Percentiles rank a stretch among this genome's conserved stretches.
phyloP scores from a whole-genome alignment of 2,329 filamentous ascomycete genomes.

The Gyromitra esculenta region DNA sequence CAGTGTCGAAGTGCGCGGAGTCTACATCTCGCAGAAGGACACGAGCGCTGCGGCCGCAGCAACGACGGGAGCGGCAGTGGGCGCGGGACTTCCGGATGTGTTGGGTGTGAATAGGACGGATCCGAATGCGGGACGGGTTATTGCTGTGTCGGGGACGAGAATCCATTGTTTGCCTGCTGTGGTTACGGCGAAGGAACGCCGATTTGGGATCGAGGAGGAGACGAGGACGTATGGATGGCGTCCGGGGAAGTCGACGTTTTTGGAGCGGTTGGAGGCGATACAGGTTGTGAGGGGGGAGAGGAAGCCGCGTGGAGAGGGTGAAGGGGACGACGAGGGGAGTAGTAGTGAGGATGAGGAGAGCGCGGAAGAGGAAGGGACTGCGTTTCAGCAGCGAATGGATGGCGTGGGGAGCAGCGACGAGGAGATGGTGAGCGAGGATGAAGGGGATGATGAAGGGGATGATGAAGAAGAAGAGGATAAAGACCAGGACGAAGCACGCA shows the following conservation, averaged over 20 bases:
- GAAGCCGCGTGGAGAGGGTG: slow-evolving; percentile 24
- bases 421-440: neutral
- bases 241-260: slow-evolving; percentile 31
- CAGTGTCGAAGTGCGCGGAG: slow-evolving; percentile 12
- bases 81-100: neutral
- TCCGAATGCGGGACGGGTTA: slow-evolving; percentile 19
- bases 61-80: slow-evolving; percentile 1
- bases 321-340: neutral
- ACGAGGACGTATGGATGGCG: slow-evolving; percentile 42
- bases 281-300: slow-evolving; percentile 35
- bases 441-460: neutral
- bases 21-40: slow-evolving; percentile 41
- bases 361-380: slow-evolving; percentile 20
- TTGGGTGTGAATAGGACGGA: neutral
- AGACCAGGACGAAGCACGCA: neutral
- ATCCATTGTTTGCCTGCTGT: slow-evolving; percentile 38
- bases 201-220: slow-evolving; percentile 24
- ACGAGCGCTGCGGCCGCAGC: slow-evolving; percentile 34
- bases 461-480: neutral
- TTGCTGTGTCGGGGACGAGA: slow-evolving; percentile 19
- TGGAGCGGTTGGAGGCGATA: slow-evolving; percentile 34
- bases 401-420: slow-evolving; percentile 6
- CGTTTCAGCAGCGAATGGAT: slow-evolving; percentile 32
- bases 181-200: slow-evolving; percentile 27
- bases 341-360: slow-evolving; percentile 15